Evolutionary conservation across 345 rosid species (phyloP), one percentile per base, ranked within the genome.

Genomic region (Lenwebbia sp.): DNA sequence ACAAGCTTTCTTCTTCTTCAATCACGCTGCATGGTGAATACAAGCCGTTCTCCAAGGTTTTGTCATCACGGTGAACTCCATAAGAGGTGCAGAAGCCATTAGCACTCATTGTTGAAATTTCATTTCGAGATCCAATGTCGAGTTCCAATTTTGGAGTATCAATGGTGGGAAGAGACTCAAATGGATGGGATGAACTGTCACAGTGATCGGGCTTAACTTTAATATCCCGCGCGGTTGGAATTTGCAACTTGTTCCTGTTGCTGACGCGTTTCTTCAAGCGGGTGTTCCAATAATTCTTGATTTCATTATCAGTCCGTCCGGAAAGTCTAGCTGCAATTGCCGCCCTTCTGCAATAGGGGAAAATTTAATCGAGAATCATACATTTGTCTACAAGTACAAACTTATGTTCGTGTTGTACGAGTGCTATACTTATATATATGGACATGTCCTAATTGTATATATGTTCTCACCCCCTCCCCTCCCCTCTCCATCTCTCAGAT

Each of bases 251-350:
- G 7, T 33, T 58, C 54, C 86, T 62, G 26, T 65, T 65, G 52
- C 30, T 0, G 23, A 22, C 30, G 0, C 62, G 22, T 81, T 83
- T 86, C 87, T 83, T 86, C 70, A 75, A 15, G 41, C 50, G 76
- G 25, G 82, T 75, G 82, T 85, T 83, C 88, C 88, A 86, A 41
- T 83, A 86, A 47, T 86, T 86, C 83, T 86, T 86, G 28, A 83
- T 83, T 55, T 86, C 88, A n/a, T 83, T 86, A 28, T 86, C 88
- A 9, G 88, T 86, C 30, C 88, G 49, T 47, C 86, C 86, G 4
- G 86, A 83, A 25, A 86, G 30, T n/a, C 74, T 54, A 22, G 65
- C 37, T 15, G 86, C 86, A 26, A 86, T 86, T 19, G 55, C 40
- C 1, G 88, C 83, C 88, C 88, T 83, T 51, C 88, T 86, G 52